A percentile compares a stretch with the other conserved stretches of the same genome.
These are phyloP conservation scores for Penicillium crystallinum DNA, from an alignment of 495 filamentous ascomycete species.

Conservation along the genomic window DNA sequence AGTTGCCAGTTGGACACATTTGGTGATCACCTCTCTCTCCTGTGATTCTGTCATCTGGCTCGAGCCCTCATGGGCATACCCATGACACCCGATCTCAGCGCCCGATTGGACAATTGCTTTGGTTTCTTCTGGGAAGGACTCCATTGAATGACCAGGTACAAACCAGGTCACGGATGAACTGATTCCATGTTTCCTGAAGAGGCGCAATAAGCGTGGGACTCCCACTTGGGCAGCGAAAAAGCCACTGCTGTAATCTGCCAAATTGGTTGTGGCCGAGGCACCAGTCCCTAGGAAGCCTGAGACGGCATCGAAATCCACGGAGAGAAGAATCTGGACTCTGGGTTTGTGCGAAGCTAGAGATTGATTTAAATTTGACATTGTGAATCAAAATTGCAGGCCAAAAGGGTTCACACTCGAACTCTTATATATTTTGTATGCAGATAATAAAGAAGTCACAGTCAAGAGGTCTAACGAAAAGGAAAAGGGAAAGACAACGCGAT, in stretches of 20 bases:
- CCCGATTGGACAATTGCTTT: conserved; percentile 50
- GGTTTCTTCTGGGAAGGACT: conserved; percentile 53
- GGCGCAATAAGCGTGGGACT: conserved; percentile 52
- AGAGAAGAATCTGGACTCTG: conserved; percentile 3
- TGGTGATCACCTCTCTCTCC: conserved; percentile 51
- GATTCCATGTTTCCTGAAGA: conserved; percentile 51
- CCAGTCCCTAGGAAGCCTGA: conserved; percentile 2
- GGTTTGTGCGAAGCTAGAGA: background rate
- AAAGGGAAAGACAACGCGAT: background rate
- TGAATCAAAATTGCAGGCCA: too few relatives aligned
- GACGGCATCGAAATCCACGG: conserved; percentile 5
- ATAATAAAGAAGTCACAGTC: background rate
- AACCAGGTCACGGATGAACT: conserved; percentile 56
- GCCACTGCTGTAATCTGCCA: conserved; percentile 54
- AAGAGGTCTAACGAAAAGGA: background rate
- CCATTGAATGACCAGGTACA: conserved; percentile 58
- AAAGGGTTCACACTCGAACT: too few relatives aligned
- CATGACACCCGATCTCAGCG: conserved; percentile 56
- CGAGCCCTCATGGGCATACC: conserved; percentile 57
- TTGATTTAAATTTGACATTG: background rate
- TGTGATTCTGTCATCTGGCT: conserved; percentile 52
- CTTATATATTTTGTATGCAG: too few relatives aligned
- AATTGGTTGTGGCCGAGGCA: conserved; percentile 37
- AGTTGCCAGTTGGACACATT: conserved; percentile 48
- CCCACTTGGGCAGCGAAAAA: conserved; percentile 57